Evolutionary conservation across 192 early-diverging fungal genomes (phyloP).

Genomic region (Rhizophlyctis rosea): DNA sequence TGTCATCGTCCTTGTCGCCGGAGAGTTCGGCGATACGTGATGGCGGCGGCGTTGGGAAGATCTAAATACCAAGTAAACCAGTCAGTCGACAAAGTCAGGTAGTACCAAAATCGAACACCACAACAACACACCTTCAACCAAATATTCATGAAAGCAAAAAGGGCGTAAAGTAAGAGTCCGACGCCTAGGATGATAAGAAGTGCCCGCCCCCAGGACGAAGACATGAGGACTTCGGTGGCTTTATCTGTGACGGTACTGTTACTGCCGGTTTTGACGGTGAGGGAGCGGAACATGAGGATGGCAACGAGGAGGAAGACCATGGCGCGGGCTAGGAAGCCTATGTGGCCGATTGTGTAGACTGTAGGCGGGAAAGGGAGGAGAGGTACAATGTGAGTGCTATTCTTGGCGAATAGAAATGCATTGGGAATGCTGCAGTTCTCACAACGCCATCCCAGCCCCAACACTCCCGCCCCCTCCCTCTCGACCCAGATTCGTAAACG

Average conservation of each 20-base stretch:
- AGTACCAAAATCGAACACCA: no score
- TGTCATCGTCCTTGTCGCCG: no score
- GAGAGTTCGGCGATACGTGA: no score
- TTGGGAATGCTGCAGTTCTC: no score
- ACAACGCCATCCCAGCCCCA: no score
- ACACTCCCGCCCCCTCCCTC: no score
- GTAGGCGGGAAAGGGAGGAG: background rate
- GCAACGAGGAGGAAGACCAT: conserved; percentile 47
- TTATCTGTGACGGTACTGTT: conserved; percentile 13
- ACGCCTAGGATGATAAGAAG: conserved; percentile 14
- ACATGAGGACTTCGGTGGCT: conserved; percentile 3
- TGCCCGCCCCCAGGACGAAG: conserved; percentile 8
- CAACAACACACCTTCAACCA: conserved; percentile 16
- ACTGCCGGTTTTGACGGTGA: conserved; percentile 6
- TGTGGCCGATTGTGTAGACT: conserved; percentile 32
- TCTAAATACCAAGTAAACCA: no score
- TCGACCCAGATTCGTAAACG: no score
- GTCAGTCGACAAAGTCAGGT: no score
- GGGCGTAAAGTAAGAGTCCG: conserved; percentile 8
- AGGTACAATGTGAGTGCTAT: background rate
- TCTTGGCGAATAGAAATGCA: no score
- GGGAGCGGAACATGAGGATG: conserved; percentile 34
- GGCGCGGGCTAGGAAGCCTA: conserved; percentile 43
- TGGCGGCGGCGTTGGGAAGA: no score
- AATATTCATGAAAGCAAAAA: conserved; percentile 15